Evolutionary conservation across 495 filamentous ascomycete genomes (phyloP).

Genomic region (Xylaria intraflava): DNA sequence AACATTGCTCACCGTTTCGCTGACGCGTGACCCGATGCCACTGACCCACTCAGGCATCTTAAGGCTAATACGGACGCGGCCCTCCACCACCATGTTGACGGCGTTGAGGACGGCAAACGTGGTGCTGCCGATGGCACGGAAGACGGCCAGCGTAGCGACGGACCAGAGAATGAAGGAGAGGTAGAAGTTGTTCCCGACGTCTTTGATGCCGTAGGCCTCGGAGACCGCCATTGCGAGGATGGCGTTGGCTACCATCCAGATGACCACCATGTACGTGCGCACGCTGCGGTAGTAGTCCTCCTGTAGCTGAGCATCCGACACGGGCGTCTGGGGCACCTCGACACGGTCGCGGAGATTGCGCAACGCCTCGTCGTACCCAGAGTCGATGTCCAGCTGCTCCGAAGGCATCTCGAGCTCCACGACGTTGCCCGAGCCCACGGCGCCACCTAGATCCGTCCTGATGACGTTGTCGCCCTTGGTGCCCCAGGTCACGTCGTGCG

Average conservation of each 20-base stretch:
- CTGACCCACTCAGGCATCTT: constrained; percentile 44
- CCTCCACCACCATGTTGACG: constrained; percentile 80
- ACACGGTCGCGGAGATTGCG: constrained; percentile 91
- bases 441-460: constrained; percentile 83
- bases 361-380: constrained; percentile 92
- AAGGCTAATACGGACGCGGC: constrained; percentile 59
- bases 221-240: constrained; percentile 87
- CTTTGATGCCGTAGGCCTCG: constrained; percentile 68
- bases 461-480: constrained; percentile 98
- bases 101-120: constrained; percentile 76
- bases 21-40: constrained; percentile 34
- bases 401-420: constrained; percentile 94
- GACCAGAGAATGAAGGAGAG: constrained; percentile 88
- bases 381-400: constrained; percentile 97
- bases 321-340: constrained; percentile 57
- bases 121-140: constrained; percentile 74
- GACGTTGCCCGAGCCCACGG: constrained; percentile 60
- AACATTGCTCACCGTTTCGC: constrained; percentile 35
- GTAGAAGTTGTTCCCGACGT: constrained; percentile 79
- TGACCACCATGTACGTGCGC: constrained; percentile 96
- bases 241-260: constrained; percentile 90
- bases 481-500: constrained; percentile 98
- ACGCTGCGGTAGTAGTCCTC: constrained; percentile 99
- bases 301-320: constrained; percentile 76
- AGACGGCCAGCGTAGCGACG: constrained; percentile 77